Evolutionary conservation across 2,329 filamentous ascomycete genomes (phyloP).

Genomic region (Sporothrix brasiliensis): DNA sequence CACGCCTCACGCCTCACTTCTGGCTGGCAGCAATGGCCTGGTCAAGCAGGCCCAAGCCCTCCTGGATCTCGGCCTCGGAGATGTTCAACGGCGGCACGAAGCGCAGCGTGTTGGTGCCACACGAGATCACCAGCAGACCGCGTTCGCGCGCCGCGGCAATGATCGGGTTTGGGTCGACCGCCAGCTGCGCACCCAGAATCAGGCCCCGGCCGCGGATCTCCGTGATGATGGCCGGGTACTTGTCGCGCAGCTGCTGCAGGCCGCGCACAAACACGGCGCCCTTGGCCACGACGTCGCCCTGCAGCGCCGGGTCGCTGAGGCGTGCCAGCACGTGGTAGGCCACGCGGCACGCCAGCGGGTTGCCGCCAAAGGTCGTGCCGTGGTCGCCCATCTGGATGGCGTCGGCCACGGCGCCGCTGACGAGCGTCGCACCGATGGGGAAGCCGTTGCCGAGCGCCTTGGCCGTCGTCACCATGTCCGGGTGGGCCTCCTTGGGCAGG

Average conservation of each 20-base stretch:
- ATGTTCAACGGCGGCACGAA: slow-evolving; percentile 89
- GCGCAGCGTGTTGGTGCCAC: slow-evolving; percentile 85
- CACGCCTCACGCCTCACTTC: slow-evolving; percentile 14
- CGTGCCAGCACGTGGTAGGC: slow-evolving; percentile 83
- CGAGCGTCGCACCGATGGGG: slow-evolving; percentile 82
- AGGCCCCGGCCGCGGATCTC: slow-evolving; percentile 83
- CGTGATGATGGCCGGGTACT: slow-evolving; percentile 68
- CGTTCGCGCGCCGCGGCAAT: slow-evolving; percentile 85
- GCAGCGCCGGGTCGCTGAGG: slow-evolving; percentile 70
- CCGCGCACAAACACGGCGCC: slow-evolving; percentile 53
- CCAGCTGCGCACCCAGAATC: slow-evolving; percentile 84
- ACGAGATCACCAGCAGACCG: slow-evolving; percentile 87
- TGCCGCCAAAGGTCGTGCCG: slow-evolving; percentile 92
- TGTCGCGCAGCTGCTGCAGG: slow-evolving; percentile 52
- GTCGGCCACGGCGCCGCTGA: slow-evolving; percentile 63
- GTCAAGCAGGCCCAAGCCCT: slow-evolving; percentile 75
- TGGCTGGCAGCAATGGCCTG: slow-evolving; percentile 59
- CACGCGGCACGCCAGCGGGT: slow-evolving; percentile 80
- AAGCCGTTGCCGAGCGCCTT: slow-evolving; percentile 97
- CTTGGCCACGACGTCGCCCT: slow-evolving; percentile 70
- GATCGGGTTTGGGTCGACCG: slow-evolving; percentile 70
- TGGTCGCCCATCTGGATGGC: slow-evolving; percentile 73
- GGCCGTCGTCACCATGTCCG: slow-evolving; percentile 89
- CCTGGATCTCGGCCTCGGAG: slow-evolving; percentile 75
- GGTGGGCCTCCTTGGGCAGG: slow-evolving; percentile 78